Evolutionary conservation across 129 eudicot genomes (phyloP).

Genomic region (Dittrichia graveolens): DNA sequence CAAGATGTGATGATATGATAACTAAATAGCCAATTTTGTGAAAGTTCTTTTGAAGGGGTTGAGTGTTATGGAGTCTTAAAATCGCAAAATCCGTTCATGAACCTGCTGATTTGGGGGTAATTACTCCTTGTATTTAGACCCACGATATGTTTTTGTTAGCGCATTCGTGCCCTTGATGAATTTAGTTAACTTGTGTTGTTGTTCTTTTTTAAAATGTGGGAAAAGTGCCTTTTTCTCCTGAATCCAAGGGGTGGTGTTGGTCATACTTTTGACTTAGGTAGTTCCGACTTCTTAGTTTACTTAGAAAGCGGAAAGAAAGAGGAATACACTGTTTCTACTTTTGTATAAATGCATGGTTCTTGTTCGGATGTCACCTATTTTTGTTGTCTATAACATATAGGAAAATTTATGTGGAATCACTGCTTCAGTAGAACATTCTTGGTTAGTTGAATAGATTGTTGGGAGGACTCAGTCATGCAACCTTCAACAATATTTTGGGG

Average conservation of each 20-base stretch:
- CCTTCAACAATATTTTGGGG: not conserved
- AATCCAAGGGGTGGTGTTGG: not conserved
- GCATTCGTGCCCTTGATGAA: not conserved
- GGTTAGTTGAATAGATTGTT: constrained; percentile 24
- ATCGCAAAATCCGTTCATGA: not conserved
- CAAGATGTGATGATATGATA: constrained; percentile 4
- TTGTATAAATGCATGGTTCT: not conserved
- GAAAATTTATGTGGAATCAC: not conserved
- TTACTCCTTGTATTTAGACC: not conserved
- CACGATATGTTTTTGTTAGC: not conserved
- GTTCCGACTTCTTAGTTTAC: too few relatives aligned
- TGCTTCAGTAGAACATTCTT: not conserved
- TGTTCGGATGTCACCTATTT: not conserved
- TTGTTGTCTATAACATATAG: constrained; percentile 11
- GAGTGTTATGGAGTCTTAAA: not conserved
- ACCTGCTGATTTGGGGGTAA: constrained; percentile 1
- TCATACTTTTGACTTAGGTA: too few relatives aligned
- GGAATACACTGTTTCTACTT: not conserved
- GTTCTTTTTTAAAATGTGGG: not conserved
- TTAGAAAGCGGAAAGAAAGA: too few relatives aligned
- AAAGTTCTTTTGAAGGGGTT: not conserved
- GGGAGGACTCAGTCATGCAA: constrained; percentile 12
- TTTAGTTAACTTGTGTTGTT: constrained; percentile 6
- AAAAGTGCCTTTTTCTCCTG: not conserved
- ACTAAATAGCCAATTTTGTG: not conserved